Conservation (phyloP, 2,329 filamentous ascomycete species). For the Phaeosphaeriaceae sp. region DNA sequence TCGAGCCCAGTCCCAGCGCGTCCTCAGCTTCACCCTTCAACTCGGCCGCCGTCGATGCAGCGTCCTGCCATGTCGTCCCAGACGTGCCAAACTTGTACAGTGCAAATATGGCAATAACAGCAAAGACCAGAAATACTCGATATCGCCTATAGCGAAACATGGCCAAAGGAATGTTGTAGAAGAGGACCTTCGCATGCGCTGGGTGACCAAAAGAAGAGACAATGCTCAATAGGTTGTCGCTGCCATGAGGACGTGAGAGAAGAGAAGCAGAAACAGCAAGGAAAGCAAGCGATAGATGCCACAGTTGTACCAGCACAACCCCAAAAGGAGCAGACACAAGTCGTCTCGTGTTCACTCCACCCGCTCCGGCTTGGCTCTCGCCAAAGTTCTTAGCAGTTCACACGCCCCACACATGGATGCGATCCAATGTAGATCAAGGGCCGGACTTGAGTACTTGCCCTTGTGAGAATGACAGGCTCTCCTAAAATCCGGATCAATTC, state of each 20-base stretch:
- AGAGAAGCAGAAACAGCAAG: constrained; percentile 6
- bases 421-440: constrained; percentile 6
- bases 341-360: constrained; percentile 17
- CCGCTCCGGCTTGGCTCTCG: constrained; percentile 31
- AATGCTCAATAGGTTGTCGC: constrained; percentile 15
- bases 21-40: constrained; percentile 25
- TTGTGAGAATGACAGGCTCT: background rate
- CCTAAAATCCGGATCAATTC: background rate
- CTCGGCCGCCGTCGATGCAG: constrained; percentile 30
- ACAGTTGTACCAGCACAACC: constrained; percentile 15
- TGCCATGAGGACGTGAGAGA: constrained; percentile 27
- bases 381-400: constrained; percentile 19
- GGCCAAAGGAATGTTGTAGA: constrained; percentile 15
- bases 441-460: background rate
- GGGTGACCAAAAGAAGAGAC: constrained; percentile 8
- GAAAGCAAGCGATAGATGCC: constrained; percentile 11
- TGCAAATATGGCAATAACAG: constrained; percentile 63
- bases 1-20: constrained; percentile 23
- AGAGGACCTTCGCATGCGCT: constrained; percentile 14
- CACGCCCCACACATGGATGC: constrained; percentile 19
- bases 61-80: constrained; percentile 49
- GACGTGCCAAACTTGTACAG: constrained; percentile 62
- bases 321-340: constrained; percentile 8
- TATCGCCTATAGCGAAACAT: constrained; percentile 70
- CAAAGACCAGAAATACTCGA: constrained; percentile 66